Evolutionary conservation across 177 flowering plant species (phyloP).

Genomic region (Tripterygium wilfordii): DNA sequence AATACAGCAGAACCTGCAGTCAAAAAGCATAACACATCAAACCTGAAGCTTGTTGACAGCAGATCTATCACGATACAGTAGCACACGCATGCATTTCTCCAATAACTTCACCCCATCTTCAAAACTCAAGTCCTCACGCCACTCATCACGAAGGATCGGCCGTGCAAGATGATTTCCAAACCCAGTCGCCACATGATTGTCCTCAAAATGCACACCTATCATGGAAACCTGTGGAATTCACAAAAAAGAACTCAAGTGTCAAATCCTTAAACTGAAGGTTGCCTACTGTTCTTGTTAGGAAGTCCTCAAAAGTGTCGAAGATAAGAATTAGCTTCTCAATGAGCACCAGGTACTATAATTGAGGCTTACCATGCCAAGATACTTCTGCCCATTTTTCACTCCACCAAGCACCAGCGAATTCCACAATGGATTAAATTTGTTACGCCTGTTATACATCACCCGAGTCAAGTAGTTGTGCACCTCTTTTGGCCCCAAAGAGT

Average conservation of each 20-base stretch:
- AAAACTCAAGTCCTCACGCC: slow-evolving; percentile 78
- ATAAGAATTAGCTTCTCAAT: background rate
- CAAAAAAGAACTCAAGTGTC: background rate
- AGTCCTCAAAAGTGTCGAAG: background rate
- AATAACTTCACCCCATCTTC: slow-evolving; percentile 89
- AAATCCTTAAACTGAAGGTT: background rate
- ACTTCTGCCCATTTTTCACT: slow-evolving; percentile 89
- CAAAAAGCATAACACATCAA: slow-evolving; percentile 2
- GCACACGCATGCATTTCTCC: slow-evolving; percentile 89
- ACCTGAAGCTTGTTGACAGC: slow-evolving; percentile 97
- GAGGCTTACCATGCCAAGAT: slow-evolving; percentile 54
- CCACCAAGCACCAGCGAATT: slow-evolving; percentile 96
- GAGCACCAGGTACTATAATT: background rate
- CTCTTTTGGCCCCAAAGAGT: slow-evolving; percentile 80
- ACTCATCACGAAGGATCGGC: slow-evolving; percentile 89
- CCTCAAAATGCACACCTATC: slow-evolving; percentile 92
- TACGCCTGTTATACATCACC: slow-evolving; percentile 92
- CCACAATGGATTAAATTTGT: slow-evolving; percentile 84
- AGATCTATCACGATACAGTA: slow-evolving; percentile 70
- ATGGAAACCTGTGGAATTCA: slow-evolving; percentile 60
- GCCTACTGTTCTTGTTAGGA: background rate
- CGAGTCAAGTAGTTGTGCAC: slow-evolving; percentile 81
- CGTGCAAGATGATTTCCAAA: slow-evolving; percentile 89
- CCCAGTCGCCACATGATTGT: slow-evolving; percentile 65
- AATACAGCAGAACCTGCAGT: background rate